phyloP scores from a whole-genome alignment of 768 basidiomycete species.

The Boletus rex-veris region DNA sequence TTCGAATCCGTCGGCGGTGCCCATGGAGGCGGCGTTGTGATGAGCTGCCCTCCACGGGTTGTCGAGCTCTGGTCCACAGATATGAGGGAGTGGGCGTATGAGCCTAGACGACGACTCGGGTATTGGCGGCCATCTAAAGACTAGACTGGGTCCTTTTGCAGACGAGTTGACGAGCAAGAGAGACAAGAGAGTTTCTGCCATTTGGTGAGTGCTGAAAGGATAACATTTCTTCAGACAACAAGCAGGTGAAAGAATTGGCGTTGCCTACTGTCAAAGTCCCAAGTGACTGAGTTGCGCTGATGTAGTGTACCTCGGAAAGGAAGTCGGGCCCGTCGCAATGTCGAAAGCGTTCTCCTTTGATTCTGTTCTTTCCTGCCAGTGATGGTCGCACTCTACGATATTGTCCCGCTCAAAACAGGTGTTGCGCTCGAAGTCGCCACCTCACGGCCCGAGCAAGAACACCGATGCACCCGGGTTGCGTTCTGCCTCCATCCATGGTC shows the following conservation, averaged over 20 bases:
- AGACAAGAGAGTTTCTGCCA: constrained; percentile 71
- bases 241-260: background rate
- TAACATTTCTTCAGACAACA: background rate
- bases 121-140: constrained; percentile 82
- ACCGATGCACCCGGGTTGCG: constrained; percentile 44
- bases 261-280: background rate
- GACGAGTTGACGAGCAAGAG: constrained; percentile 83
- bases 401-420: constrained; percentile 34
- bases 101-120: constrained; percentile 65
- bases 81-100: constrained; percentile 62
- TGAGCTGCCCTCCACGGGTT: constrained; percentile 73
- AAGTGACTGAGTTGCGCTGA: too few species aligned
- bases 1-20: constrained; percentile 18
- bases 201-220: background rate
- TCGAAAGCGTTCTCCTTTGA: too few species aligned
- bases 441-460: constrained; percentile 24
- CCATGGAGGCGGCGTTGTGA: constrained; percentile 36
- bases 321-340: too few species aligned
- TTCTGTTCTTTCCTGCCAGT: too few species aligned
- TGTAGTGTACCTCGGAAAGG: constrained; percentile 6
- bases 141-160: constrained; percentile 71
- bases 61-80: constrained; percentile 48
- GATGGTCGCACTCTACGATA: constrained; percentile 8
- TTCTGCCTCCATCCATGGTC: constrained; percentile 84
- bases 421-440: constrained; percentile 43